These are phyloP conservation scores for Aspergillus proliferans DNA, from an alignment of 2,329 filamentous ascomycete species.

Conservation along the genomic window DNA sequence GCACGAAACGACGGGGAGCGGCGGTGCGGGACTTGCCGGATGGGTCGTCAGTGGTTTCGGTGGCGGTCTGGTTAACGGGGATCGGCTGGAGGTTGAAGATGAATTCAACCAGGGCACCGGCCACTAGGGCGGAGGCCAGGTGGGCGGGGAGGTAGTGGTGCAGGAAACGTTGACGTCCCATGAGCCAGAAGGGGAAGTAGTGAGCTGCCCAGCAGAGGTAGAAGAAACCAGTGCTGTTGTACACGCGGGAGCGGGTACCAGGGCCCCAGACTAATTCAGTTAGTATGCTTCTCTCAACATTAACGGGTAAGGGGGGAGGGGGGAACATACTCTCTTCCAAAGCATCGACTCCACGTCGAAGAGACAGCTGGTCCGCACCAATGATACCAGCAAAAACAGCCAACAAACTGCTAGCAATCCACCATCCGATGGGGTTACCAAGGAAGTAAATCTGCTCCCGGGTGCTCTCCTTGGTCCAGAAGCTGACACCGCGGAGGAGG, in stretches of 20 bases:
- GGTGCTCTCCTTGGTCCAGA: slow-evolving; percentile 97
- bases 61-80: slow-evolving; percentile 30
- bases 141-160: slow-evolving; percentile 97
- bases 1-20: slow-evolving; percentile 53
- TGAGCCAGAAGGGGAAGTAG: slow-evolving; percentile 95
- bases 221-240: slow-evolving; percentile 98
- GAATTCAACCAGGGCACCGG: slow-evolving; percentile 88
- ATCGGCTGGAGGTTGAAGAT: slow-evolving; percentile 84
- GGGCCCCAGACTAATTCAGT: slow-evolving; percentile 33
- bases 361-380: slow-evolving; percentile 84
- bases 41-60: slow-evolving; percentile 42
- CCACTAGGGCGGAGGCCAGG: slow-evolving; percentile 80
- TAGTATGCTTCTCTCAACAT: not conserved
- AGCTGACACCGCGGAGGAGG: slow-evolving; percentile 91
- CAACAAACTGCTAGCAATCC: slow-evolving; percentile 84
- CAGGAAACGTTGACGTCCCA: slow-evolving; percentile 96
- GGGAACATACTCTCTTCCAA: slow-evolving; percentile 76
- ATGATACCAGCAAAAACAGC: slow-evolving; percentile 91
- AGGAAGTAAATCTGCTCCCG: slow-evolving; percentile 98
- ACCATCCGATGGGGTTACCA: slow-evolving; percentile 95
- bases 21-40: slow-evolving; percentile 39
- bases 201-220: slow-evolving; percentile 97
- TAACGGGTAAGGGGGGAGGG: not conserved
- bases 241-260: slow-evolving; percentile 87
- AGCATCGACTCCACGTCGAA: slow-evolving; percentile 87